Conservation (phyloP, 2,329 filamentous ascomycete species). For the Sclerotinia sclerotiorum region DNA sequence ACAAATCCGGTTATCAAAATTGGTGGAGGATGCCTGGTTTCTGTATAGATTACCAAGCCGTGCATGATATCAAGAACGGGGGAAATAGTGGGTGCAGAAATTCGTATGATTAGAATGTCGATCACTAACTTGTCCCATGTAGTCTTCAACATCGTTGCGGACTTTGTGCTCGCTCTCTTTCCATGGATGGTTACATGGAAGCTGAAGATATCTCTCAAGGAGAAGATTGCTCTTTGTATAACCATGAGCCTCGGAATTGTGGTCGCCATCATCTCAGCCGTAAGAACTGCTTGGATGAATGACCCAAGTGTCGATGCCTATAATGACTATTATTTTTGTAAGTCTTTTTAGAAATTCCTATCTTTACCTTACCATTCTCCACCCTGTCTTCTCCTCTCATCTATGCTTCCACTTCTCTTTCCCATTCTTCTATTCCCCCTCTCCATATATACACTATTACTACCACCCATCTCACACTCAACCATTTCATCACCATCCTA, state of each 20-base stretch:
- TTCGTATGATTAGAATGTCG: slow-evolving; percentile 9
- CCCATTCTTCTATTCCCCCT: neutral
- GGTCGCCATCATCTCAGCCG: slow-evolving; percentile 50
- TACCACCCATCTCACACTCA: neutral
- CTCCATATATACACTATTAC: neutral
- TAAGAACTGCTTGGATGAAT: slow-evolving; percentile 52
- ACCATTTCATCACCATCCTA: neutral
- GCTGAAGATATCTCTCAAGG: slow-evolving; percentile 49
- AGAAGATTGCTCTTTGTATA: slow-evolving; percentile 51
- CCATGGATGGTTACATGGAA: slow-evolving; percentile 52
- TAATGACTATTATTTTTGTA: slow-evolving; percentile 49
- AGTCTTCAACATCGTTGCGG: slow-evolving; percentile 56
- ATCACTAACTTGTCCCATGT: slow-evolving; percentile 27
- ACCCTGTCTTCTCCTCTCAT: neutral
- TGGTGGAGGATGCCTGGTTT: slow-evolving; percentile 49
- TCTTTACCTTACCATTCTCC: neutral
- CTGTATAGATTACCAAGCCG: slow-evolving; percentile 45
- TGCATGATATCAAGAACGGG: slow-evolving; percentile 49
- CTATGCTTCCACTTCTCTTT: neutral
- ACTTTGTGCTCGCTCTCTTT: slow-evolving; percentile 51
- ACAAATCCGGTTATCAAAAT: slow-evolving; percentile 46
- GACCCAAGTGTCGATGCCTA: slow-evolving; percentile 44
- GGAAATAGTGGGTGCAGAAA: slow-evolving; percentile 47
- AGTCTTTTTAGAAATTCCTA: neutral
- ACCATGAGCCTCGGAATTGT: slow-evolving; percentile 54